Evolutionary conservation across 225 moss, liverwort and hornwort species (phyloP).

Genomic region (Marchantia paleacea): DNA sequence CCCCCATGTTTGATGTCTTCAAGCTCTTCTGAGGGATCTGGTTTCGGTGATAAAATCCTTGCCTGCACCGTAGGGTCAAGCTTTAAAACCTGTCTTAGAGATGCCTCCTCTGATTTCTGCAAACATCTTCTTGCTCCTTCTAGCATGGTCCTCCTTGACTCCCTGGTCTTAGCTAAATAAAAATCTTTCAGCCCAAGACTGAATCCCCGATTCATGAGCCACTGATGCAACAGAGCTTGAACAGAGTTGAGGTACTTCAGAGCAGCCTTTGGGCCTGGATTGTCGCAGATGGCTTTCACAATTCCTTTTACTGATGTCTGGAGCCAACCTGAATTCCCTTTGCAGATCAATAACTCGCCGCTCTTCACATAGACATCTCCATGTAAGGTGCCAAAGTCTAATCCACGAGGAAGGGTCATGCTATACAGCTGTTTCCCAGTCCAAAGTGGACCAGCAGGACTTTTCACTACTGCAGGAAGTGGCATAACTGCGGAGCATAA

Average conservation of each 20-base stretch:
- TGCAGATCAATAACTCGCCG: slow-evolving; percentile 69
- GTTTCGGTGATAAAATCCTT: slow-evolving; percentile 21
- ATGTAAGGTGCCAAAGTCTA: slow-evolving; percentile 38
- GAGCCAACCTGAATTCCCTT: slow-evolving; percentile 67
- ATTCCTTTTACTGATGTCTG: slow-evolving; percentile 57
- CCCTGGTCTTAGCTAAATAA: slow-evolving; percentile 41
- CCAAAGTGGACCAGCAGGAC: slow-evolving; percentile 75
- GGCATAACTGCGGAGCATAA: slow-evolving; percentile 46
- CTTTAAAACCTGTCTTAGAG: slow-evolving; percentile 46
- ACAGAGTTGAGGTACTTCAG: slow-evolving; percentile 64
- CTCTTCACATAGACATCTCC: slow-evolving; percentile 53
- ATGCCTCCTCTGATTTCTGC: slow-evolving; percentile 56
- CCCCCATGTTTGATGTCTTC: slow-evolving; percentile 38
- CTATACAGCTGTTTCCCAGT: slow-evolving; percentile 85
- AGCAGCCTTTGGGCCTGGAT: slow-evolving; percentile 54
- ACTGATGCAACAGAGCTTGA: slow-evolving; percentile 66
- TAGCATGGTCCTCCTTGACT: slow-evolving; percentile 50
- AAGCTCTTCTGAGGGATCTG: not conserved
- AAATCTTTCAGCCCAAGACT: slow-evolving; percentile 75
- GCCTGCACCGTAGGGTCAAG: slow-evolving; percentile 64
- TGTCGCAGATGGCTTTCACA: slow-evolving; percentile 48
- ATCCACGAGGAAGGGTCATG: slow-evolving; percentile 37
- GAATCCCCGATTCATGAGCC: slow-evolving; percentile 66
- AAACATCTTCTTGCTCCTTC: slow-evolving; percentile 49
- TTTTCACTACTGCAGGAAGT: slow-evolving; percentile 66